Percentiles rank a stretch among this genome's conserved stretches.
Evolutionary conservation across 2,329 filamentous ascomycete genomes (phyloP).

Genomic region (Trichoderma asperellum): DNA sequence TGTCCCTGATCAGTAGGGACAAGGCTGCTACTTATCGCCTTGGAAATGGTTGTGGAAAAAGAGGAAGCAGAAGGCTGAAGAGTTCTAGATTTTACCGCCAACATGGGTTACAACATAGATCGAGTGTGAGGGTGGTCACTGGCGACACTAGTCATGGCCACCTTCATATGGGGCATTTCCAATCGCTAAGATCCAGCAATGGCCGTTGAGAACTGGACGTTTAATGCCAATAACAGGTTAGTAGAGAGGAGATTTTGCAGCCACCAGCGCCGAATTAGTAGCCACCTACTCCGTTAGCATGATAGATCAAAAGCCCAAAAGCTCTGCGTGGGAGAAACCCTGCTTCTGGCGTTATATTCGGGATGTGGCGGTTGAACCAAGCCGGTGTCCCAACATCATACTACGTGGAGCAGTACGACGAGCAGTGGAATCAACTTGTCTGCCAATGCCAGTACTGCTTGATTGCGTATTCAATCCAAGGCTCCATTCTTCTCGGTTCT

Average conservation of each 20-base stretch:
- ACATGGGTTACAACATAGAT: conserved; percentile 14
- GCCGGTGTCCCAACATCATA: background rate
- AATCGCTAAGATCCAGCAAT: background rate
- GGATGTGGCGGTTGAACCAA: conserved; percentile 3
- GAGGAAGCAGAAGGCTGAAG: background rate
- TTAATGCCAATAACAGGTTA: background rate
- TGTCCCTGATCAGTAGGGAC: background rate
- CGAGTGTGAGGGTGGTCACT: background rate
- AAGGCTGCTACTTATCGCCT: conserved; percentile 4
- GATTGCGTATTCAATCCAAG: background rate
- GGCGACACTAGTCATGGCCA: conserved; percentile 6
- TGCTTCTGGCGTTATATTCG: background rate
- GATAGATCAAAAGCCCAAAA: background rate
- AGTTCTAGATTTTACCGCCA: conserved; percentile 15
- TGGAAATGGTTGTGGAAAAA: background rate
- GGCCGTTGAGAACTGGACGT: background rate
- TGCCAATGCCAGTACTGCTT: background rate
- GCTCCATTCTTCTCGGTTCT: background rate
- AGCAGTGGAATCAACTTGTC: background rate
- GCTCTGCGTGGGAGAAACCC: background rate
- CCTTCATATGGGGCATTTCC: background rate
- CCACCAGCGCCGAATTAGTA: background rate
- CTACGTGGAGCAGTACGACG: background rate
- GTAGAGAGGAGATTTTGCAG: background rate
- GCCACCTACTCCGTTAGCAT: background rate